A percentile compares a stretch with the other conserved stretches of the same genome.
Conservation (phyloP, 129 eudicot species). For the Lonicera japonica region DNA sequence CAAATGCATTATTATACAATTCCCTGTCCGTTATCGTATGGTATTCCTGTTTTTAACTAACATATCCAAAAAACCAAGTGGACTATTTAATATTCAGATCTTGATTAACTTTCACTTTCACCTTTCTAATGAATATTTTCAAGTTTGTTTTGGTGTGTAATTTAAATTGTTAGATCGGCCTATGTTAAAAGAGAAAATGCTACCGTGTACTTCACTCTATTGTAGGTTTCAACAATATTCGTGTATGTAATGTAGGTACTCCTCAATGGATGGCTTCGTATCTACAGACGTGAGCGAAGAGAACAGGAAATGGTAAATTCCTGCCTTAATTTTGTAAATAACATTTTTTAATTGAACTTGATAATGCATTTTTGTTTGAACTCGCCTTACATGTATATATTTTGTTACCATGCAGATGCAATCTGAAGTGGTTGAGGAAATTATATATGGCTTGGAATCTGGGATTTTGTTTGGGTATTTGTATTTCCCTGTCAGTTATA, state of each 20-base stretch:
- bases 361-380: background rate
- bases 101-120: no score
- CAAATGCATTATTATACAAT: no score
- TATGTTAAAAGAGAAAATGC: background rate
- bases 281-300: constrained; percentile 87
- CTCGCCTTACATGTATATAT: constrained; percentile 10
- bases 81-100: no score
- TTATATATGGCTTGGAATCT: constrained; percentile 92
- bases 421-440: constrained; percentile 96
- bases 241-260: constrained; percentile 52
- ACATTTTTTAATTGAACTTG: background rate
- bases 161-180: no score
- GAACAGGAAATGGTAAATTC: constrained; percentile 84
- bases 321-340: background rate
- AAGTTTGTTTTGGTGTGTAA: no score
- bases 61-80: no score
- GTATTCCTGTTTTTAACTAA: no score
- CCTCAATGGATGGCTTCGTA: constrained; percentile 95
- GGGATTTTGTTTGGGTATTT: constrained; percentile 94
- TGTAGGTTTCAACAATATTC: background rate
- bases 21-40: no score
- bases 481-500: constrained; percentile 26
- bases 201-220: background rate
- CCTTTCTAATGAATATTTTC: background rate
- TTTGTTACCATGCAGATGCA: constrained; percentile 59